Base-by-base conservation (phyloP, 345 rosid genomes). In the Clarkia xantiana region DNA sequence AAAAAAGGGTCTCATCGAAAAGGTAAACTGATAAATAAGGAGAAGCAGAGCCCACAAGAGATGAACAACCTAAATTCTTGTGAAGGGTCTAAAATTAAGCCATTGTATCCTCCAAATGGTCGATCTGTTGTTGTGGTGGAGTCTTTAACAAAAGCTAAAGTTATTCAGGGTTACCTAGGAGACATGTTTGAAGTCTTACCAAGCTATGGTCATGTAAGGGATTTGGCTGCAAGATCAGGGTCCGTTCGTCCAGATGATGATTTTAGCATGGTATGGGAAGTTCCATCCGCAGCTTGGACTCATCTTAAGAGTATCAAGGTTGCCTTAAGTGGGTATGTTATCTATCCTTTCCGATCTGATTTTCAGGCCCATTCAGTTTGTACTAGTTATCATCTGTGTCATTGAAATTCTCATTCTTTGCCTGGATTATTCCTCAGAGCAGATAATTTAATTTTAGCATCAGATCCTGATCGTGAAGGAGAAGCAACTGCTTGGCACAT, bases 401-500 rank as follows among this genome's bases (percentile, higher is more conserved):
- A 60, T 47, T 59, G 45, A 25, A 43, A 45, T 60, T 67, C 66
- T 71, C 44, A 16, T 29, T 38, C 16, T 45, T 42, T 71, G 60
- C 53, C 58, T 71, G 62, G 54, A 58, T 56, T 76, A 62, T 60
- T 68, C 59, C 66, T 65, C 98, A 91, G 98, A 62, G 90, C 96
- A 70, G 80, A 86, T 70, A 84, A 75, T 74, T 78, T 91, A 65
- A 76, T 91, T 65, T 94, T 91, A 68, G 98, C 98, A 47, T 84
- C 98, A 60, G 98, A 86, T 76, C 98, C 98, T 56, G 98, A 91
- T 73, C 90, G 98, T 56, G 98, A 91, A 78, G 96, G 98, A 61
- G 98, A 91, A 79, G 98, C 98, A 66, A 91, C 86, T 70, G 85
- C 98, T 55, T 91, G 98, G 98, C 98, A 86, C 78, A 84, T 91